Percentiles rank a stretch among this genome's conserved stretches.
phyloP scores from a whole-genome alignment of 2,329 filamentous ascomycete genomes.

The Pyrenochaeta sp. region DNA sequence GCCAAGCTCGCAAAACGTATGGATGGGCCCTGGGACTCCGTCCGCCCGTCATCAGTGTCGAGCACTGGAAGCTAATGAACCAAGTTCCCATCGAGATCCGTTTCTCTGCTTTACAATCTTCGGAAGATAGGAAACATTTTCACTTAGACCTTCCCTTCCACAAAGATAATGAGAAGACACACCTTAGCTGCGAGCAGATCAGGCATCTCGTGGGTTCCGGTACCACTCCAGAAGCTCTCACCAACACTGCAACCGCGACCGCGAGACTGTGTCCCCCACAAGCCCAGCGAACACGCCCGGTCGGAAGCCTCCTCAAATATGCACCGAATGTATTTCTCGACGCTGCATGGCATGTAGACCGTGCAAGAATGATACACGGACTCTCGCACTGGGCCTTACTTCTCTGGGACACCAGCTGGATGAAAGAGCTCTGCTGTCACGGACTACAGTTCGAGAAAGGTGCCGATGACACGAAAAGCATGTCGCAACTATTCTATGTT shows the following conservation, averaged over 20 bases:
- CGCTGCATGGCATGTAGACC: neutral
- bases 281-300: neutral
- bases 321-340: neutral
- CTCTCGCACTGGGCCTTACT: neutral
- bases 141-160: neutral
- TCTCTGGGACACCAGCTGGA: neutral
- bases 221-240: neutral
- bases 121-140: neutral
- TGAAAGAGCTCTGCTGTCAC: neutral
- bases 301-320: neutral
- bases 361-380: neutral
- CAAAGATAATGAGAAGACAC: neutral
- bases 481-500: neutral
- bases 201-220: neutral
- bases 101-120: neutral
- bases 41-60: neutral
- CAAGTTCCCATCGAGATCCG: neutral
- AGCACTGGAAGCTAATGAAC: neutral
- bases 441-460: neutral
- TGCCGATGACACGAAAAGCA: neutral
- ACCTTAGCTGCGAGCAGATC: neutral
- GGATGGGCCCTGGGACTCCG: neutral
- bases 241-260: neutral
- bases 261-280: neutral
- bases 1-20: neutral